A percentile compares a stretch with the other conserved stretches of the same genome.
Conservation (phyloP, 768 basidiomycete species). For the Rhodocollybia butyracea region DNA sequence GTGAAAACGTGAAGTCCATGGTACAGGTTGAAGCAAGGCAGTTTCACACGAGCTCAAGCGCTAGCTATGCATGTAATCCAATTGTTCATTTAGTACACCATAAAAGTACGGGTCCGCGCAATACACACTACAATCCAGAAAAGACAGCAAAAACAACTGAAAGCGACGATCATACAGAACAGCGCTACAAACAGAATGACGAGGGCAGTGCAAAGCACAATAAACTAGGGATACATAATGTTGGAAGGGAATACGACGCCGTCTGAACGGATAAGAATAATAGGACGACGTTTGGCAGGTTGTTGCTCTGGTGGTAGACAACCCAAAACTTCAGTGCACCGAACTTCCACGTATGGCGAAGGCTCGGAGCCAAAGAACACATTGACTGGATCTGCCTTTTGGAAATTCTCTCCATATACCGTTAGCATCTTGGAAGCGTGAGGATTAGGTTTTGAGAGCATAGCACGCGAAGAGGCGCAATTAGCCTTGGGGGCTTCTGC, state of each 20-base stretch:
- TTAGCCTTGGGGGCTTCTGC: slow-evolving; percentile 77
- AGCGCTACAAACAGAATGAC: slow-evolving; percentile 11
- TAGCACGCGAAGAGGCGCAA: slow-evolving; percentile 61
- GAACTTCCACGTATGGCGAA: slow-evolving; percentile 83
- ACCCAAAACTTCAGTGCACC: slow-evolving; percentile 82
- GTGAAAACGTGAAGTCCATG: neutral
- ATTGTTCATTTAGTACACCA: neutral
- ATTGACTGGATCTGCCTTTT: slow-evolving; percentile 73
- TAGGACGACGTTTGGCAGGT: slow-evolving; percentile 66
- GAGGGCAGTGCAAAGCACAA: slow-evolving; percentile 14
- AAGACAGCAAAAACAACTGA: slow-evolving; percentile 11
- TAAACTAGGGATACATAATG: slow-evolving; percentile 70
- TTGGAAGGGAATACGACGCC: slow-evolving; percentile 87
- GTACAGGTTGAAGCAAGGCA: neutral
- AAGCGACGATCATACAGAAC: slow-evolving; percentile 13
- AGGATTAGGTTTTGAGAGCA: slow-evolving; percentile 74
- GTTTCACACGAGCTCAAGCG: neutral
- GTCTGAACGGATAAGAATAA: slow-evolving; percentile 79
- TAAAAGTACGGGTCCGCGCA: slow-evolving; percentile 1
- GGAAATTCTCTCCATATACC: slow-evolving; percentile 87
- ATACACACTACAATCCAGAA: slow-evolving; percentile 14
- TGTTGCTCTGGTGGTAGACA: slow-evolving; percentile 75
- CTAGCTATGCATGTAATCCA: neutral
- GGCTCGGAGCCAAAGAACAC: slow-evolving; percentile 88
- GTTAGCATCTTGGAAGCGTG: slow-evolving; percentile 80